Conservation (phyloP, 202 grass and related monocot species). For the Alloteropsis angusta region DNA sequence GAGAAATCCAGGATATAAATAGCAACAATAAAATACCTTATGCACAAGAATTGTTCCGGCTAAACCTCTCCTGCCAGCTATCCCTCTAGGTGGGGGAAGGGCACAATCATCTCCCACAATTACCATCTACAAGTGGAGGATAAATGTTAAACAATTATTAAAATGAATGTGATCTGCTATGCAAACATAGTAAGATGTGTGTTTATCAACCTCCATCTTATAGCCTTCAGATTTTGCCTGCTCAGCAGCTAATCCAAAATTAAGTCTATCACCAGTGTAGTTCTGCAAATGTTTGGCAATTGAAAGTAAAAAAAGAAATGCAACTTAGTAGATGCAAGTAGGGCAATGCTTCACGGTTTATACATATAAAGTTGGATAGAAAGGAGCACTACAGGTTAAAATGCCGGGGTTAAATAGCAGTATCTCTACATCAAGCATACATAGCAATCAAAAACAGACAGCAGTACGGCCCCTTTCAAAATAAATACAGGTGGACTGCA, state of each 20-base stretch:
- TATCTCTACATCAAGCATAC: slow-evolving; percentile 14
- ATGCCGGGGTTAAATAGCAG: neutral
- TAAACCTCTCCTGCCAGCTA: slow-evolving; percentile 96
- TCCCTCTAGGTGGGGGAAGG: slow-evolving; percentile 83
- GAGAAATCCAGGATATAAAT: slow-evolving; percentile 8
- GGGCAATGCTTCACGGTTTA: neutral
- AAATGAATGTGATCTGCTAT: neutral
- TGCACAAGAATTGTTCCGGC: slow-evolving; percentile 90
- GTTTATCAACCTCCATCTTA: slow-evolving; percentile 77
- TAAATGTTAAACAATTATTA: slow-evolving; percentile 21
- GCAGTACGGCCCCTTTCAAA: neutral
- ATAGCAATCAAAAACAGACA: slow-evolving; percentile 8
- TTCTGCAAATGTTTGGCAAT: slow-evolving; percentile 59
- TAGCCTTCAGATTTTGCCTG: slow-evolving; percentile 99
- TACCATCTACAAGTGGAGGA: slow-evolving; percentile 61
- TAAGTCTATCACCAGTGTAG: slow-evolving; percentile 97
- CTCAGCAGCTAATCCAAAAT: slow-evolving; percentile 99
- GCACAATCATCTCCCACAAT: slow-evolving; percentile 99
- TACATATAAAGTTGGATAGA: neutral
- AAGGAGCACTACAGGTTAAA: slow-evolving; percentile 2
- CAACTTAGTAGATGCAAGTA: neutral
- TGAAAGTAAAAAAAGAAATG: slow-evolving; percentile 3
- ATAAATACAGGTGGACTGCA: neutral
- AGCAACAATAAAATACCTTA: slow-evolving; percentile 52
- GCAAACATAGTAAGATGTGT: slow-evolving; percentile 16